Base-by-base conservation (phyloP, 176 grass and related monocot genomes). In the Calamus simplicifolius region DNA sequence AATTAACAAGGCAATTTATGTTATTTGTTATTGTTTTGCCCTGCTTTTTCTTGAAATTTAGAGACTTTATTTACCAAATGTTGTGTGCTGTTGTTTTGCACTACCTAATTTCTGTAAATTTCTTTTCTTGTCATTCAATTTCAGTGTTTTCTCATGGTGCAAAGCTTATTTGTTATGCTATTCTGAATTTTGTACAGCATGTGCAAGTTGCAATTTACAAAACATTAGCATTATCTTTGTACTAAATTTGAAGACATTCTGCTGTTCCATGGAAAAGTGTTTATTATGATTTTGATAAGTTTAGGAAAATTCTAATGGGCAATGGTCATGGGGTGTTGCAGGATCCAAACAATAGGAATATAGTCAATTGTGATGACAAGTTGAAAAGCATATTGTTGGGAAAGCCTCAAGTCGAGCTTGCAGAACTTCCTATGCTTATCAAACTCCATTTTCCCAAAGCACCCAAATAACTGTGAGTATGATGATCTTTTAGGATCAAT, bases 351-450 rank as follows among this genome's bases (percentile, higher is more conserved):
- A 97, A 85, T 61, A 85, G 56, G 70, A 96, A 85, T 50, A 69
- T 91, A 62, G 84, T 97, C 14, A 97, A 88, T 51, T 97, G 87
- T 28, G 92, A 91, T 63, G 69, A 91, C 17, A 97, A 91, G 68
- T 85, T 97, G 83, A 97, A 91, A 76, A 77, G 54, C 67, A 75
- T 96, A 74, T 56, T 91, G 18, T 62, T 82, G 49, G 92, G 83
- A 0, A 90, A 78, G 58, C 71, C 83, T 25, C 82, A 85, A 69
- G 83, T 96, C 57, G 78, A 90, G 29, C 90, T 95, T 6, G 73
- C 80, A 12, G 79, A 95, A 62, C 85, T 95, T 51, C 90, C 90
- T 28, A 49, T 56, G 77, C 82, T 89, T 17, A 56, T 86, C 56
- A 91, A 83, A 43, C 29, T 82, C 68, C 87, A 97, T 75, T 97